These are phyloP conservation scores for Sextonia rubra DNA, from an alignment of 164 flowering plant genomes.

Conservation along the genomic window DNA sequence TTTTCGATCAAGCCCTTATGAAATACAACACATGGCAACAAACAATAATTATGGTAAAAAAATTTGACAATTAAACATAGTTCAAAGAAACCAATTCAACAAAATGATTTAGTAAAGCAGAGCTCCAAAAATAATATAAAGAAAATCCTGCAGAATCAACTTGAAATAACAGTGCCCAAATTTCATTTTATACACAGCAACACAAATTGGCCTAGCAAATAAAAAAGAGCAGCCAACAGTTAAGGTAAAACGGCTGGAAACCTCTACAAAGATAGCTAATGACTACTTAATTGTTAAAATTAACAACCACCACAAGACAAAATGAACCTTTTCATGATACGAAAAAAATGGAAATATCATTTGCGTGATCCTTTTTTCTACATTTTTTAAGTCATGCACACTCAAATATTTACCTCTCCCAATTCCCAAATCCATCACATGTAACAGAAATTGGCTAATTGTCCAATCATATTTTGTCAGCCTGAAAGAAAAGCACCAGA, in stretches of 20 bases:
- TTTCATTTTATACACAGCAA: not conserved
- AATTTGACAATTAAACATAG: not conserved
- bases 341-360: too few relatives aligned
- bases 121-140: not conserved
- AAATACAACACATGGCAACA: constrained; percentile 12
- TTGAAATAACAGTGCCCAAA: not conserved
- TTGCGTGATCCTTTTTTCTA: too few relatives aligned
- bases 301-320: not conserved
- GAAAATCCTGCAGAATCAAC: not conserved
- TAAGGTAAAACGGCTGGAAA: not conserved
- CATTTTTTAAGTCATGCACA: too few relatives aligned
- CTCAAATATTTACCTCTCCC: too few relatives aligned
- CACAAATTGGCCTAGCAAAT: not conserved
- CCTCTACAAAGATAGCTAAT: not conserved
- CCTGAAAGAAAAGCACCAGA: too few relatives aligned
- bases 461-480: too few relatives aligned
- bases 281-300: too few relatives aligned
- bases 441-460: too few relatives aligned
- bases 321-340: too few relatives aligned
- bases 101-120: not conserved
- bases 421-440: too few relatives aligned
- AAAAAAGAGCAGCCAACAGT: not conserved
- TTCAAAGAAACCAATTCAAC: not conserved
- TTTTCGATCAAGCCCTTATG: constrained; percentile 70
- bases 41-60: not conserved